phyloP scores from a whole-genome alignment of 345 rosid genomes.

The Turnera subulata region DNA sequence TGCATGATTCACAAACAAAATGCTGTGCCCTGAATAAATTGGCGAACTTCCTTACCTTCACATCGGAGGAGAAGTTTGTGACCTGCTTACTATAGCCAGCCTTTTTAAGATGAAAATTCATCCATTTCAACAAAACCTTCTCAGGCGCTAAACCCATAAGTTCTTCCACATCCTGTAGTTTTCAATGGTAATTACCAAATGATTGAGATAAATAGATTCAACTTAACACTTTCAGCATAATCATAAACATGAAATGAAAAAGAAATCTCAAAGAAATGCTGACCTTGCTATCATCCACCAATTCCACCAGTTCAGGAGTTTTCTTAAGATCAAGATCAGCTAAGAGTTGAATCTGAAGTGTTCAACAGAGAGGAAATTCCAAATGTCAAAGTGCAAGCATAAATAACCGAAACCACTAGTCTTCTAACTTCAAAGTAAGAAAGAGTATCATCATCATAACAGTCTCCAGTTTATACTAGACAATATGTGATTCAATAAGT shows the following conservation, averaged over 20 bases:
- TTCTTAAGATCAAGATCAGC: conserved; percentile 92
- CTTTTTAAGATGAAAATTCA: conserved; percentile 96
- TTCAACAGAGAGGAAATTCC: conserved; percentile 1
- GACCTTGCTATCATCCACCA: conserved; percentile 82
- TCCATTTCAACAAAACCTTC: conserved; percentile 93
- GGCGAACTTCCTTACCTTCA: conserved; percentile 58
- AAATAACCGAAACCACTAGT: background rate
- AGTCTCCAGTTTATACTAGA: conserved; percentile 1
- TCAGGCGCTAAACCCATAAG: conserved; percentile 88
- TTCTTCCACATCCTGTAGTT: conserved; percentile 88
- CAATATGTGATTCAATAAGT: background rate
- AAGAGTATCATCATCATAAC: background rate
- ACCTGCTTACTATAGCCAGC: conserved; percentile 84
- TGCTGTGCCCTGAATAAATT: conserved; percentile 13
- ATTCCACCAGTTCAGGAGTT: conserved; percentile 88
- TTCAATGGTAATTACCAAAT: conserved; percentile 2
- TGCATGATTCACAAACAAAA: no score
- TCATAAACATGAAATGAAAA: background rate
- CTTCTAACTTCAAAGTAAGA: background rate
- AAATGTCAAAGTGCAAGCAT: conserved; percentile 1
- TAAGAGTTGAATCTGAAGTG: conserved; percentile 81
- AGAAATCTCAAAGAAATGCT: conserved; percentile 5
- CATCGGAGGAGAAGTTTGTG: conserved; percentile 90
- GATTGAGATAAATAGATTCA: background rate
- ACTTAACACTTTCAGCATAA: background rate